Evolutionary conservation across 257 asterid genomes (phyloP).

Genomic region (Euphrasia confusa): DNA sequence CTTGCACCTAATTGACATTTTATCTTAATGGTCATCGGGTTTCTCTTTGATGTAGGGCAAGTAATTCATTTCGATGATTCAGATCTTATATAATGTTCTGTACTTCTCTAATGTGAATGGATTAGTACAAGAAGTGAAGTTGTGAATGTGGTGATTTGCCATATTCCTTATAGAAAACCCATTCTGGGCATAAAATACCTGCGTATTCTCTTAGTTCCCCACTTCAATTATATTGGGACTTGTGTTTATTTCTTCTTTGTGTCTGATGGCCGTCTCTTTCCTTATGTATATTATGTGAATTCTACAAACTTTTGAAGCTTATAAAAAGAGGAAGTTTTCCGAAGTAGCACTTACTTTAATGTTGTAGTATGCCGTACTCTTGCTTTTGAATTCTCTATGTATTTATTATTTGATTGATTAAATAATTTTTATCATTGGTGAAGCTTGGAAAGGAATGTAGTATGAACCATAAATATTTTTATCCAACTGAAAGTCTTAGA

Average conservation of each 20-base stretch:
- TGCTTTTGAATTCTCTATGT: not conserved
- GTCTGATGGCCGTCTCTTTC: conserved; percentile 6
- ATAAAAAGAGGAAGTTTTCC: not conserved
- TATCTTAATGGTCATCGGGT: too few relatives aligned
- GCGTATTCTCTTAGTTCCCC: not conserved
- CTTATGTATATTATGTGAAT: not conserved
- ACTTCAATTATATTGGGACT: conserved; percentile 5
- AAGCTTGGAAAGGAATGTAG: conserved; percentile 1
- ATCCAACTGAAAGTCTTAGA: conserved; percentile 13
- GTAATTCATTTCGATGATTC: too few relatives aligned
- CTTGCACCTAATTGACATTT: not conserved
- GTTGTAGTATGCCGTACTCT: not conserved
- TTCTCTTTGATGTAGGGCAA: too few relatives aligned
- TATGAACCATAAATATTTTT: not conserved
- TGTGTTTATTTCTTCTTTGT: conserved; percentile 11
- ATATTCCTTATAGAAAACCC: too few relatives aligned
- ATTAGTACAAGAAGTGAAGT: too few relatives aligned
- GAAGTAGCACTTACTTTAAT: conserved; percentile 6
- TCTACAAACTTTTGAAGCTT: not conserved
- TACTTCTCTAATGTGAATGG: too few relatives aligned
- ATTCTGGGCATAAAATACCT: conserved; percentile 1
- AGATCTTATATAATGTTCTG: too few relatives aligned
- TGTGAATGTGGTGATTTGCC: too few relatives aligned
- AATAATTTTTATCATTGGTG: not conserved
- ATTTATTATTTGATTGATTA: not conserved